Evolutionary conservation across 306 rosid species (phyloP), one percentile per base, ranked within the genome.

Genomic region (Echinosophora koreensis): DNA sequence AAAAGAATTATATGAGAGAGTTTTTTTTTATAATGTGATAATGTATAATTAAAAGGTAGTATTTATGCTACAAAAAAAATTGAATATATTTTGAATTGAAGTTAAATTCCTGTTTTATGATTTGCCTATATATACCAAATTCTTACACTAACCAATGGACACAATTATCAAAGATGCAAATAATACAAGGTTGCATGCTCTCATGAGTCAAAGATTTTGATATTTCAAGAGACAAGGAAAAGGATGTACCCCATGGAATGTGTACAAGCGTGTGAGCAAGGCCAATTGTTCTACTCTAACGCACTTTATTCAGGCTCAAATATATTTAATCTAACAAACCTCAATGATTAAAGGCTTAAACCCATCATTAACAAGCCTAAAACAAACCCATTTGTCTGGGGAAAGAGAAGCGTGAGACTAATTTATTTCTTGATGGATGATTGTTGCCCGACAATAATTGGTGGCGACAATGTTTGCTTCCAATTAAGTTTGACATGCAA

Each of bases 301-400:
- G 13, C 15, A 76, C 79, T 82, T 77, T 82, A 63, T 49, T 77
- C 11, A 52, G 61, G 57, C 49, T 71, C 34, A 13, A 30, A 55
- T 18, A 55, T 57, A 39, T 72, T 60, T 34, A 75, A 66, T 84
- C 51, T 70, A 82, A 85, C 84, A 63, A 85, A 82, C 87, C 65
- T 73, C 69, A 85, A 91, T 91, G 80, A 91, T 93, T 88, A 89
- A 88, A 86, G 89, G 61, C 35, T 12, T 71, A 71, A 80, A 32
- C 84, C 64, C 86, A 87, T 87, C 59, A 91, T 87, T 78, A 77
- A 55, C 3, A 44, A 62, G 50, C 83, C 75, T 66, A 11, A 85
- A 81, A 82, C 59, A 70, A 74, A 64, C 69, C 82, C 27, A 56
- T 54, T 78, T 87, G 89, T 86, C 88, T 67, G 79, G 82, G 78